phyloP scores from a whole-genome alignment of 1,284 basidiomycete species.

The Irpex sp. region DNA sequence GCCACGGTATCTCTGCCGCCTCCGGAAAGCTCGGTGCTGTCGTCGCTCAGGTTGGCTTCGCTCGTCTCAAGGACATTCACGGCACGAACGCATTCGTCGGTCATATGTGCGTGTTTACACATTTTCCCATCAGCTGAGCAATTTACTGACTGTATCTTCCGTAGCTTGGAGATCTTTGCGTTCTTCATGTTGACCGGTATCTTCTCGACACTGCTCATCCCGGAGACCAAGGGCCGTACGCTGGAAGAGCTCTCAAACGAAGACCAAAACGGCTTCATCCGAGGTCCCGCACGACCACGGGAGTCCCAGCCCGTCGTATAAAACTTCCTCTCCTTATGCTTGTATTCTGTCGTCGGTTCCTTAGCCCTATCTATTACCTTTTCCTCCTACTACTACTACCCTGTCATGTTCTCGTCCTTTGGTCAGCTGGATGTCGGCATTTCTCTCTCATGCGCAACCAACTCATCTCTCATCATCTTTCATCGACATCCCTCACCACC shows the following conservation, averaged over 20 bases:
- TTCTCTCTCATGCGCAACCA: not conserved
- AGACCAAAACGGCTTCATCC: constrained; percentile 60
- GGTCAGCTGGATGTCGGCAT: not conserved
- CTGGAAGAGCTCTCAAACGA: constrained; percentile 75
- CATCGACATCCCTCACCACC: constrained; percentile 1
- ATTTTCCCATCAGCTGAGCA: too few species aligned
- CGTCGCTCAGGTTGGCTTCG: constrained; percentile 78
- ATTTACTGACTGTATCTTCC: too few species aligned
- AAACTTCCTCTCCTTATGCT: not conserved
- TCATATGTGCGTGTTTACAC: constrained; percentile 61
- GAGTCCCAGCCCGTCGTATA: constrained; percentile 4
- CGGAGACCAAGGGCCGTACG: constrained; percentile 68
- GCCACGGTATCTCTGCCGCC: constrained; percentile 83
- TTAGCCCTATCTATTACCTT: not conserved
- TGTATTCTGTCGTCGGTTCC: not conserved
- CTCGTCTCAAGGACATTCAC: constrained; percentile 64
- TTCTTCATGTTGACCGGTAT: constrained; percentile 82
- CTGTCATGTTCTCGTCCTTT: not conserved
- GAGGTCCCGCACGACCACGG: constrained; percentile 7
- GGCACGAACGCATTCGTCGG: constrained; percentile 57
- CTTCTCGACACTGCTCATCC: constrained; percentile 70
- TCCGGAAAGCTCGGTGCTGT: constrained; percentile 84
- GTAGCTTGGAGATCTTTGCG: constrained; percentile 65
- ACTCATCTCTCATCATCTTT: not conserved
- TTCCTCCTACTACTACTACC: too few species aligned